phyloP scores from a whole-genome alignment of 495 filamentous ascomycete genomes.

The Penicillium silybi region DNA sequence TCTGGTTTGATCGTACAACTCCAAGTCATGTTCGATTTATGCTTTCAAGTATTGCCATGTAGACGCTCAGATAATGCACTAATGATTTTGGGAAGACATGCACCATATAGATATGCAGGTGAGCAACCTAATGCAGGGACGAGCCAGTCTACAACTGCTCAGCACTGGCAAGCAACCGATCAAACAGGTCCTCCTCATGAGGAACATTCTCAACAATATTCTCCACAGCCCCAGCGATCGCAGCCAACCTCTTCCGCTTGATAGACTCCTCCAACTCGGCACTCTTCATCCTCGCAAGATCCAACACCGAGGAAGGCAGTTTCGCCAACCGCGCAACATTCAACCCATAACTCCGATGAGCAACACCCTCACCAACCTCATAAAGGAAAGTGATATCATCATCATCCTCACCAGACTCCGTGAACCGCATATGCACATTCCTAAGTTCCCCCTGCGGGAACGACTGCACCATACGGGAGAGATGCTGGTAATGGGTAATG shows the following conservation, averaged over 20 bases:
- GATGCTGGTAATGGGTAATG: constrained; percentile 93
- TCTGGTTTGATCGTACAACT: no score
- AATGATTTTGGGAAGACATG: not conserved
- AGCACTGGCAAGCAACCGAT: constrained; percentile 32
- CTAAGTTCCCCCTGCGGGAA: constrained; percentile 58
- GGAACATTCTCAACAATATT: constrained; percentile 32
- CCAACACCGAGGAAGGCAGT: constrained; percentile 69
- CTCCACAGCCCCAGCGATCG: constrained; percentile 36
- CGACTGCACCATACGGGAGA: constrained; percentile 65
- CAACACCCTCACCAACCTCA: constrained; percentile 79
- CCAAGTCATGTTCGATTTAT: no score
- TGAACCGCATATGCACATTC: constrained; percentile 85
- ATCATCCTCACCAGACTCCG: constrained; percentile 43
- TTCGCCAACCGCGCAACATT: constrained; percentile 89
- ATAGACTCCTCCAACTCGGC: constrained; percentile 73
- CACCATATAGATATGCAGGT: not conserved
- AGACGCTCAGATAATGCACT: no score
- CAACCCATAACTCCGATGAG: constrained; percentile 88
- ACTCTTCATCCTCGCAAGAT: constrained; percentile 75
- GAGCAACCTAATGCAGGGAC: not conserved
- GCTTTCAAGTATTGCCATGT: no score
- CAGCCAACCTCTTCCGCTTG: constrained; percentile 51
- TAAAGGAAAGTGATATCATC: constrained; percentile 77
- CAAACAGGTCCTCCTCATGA: constrained; percentile 27
- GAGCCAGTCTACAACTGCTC: constrained; percentile 32